A percentile compares a stretch with the other conserved stretches of the same genome.
phyloP scores from a whole-genome alignment of 2,329 filamentous ascomycete genomes.

The Nigrospora oryzae region DNA sequence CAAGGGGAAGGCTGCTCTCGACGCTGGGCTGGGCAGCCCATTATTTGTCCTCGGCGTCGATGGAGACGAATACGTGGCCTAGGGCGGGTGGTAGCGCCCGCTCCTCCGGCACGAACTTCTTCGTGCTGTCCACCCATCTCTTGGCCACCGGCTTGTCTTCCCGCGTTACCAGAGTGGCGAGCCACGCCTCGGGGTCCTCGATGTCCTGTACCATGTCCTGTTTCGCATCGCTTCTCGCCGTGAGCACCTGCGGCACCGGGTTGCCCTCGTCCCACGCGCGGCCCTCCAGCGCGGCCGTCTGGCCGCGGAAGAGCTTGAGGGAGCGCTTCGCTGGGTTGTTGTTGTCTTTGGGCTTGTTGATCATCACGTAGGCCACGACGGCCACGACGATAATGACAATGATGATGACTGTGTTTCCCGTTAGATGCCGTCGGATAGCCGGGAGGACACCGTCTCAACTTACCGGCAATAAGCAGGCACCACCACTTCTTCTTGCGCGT shows the following conservation, averaged over 20 bases:
- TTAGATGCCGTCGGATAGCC: constrained; percentile 12
- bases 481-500: constrained; percentile 95
- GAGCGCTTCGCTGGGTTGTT: constrained; percentile 1
- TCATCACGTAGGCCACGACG: constrained; percentile 24
- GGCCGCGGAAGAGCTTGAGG: constrained; percentile 4
- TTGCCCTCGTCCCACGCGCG: background rate
- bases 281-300: background rate
- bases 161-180: background rate
- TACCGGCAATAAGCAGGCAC: constrained; percentile 69
- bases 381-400: constrained; percentile 42
- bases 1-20: background rate
- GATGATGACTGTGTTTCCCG: constrained; percentile 35
- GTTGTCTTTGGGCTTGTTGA: constrained; percentile 3
- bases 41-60: background rate
- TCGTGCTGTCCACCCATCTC: constrained; percentile 1
- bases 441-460: constrained; percentile 14
- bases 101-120: background rate
- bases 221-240: background rate
- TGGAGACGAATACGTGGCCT: constrained; percentile 2
- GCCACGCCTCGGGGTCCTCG: background rate
- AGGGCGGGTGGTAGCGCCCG: background rate
- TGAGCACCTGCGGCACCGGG: background rate
- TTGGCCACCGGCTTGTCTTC: background rate
- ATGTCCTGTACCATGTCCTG: background rate
- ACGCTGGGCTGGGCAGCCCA: background rate